These are phyloP conservation scores for Ogataea neopini DNA, from an alignment of 805 yeast species.

Conservation along the genomic window DNA sequence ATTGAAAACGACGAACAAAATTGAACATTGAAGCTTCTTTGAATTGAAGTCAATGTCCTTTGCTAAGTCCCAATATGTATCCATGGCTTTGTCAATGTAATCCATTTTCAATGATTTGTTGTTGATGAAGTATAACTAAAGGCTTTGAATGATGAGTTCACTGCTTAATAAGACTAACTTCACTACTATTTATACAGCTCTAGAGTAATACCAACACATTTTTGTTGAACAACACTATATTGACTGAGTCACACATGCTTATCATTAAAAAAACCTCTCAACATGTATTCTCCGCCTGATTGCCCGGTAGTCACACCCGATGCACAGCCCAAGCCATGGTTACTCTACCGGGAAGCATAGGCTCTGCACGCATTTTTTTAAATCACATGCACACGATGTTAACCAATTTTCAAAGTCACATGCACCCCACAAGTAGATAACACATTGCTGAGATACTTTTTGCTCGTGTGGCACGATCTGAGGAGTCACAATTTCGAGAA, in stretches of 20 bases:
- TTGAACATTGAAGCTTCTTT: slow-evolving; percentile 38
- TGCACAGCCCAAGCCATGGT: background rate
- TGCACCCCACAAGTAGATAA: slow-evolving; percentile 6
- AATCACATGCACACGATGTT: slow-evolving; percentile 2
- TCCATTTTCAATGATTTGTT: slow-evolving; percentile 15
- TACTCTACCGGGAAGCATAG: background rate
- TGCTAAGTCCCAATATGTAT: slow-evolving; percentile 25
- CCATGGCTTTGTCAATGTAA: slow-evolving; percentile 20
- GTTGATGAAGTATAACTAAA: too few species aligned
- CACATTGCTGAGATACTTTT: background rate
- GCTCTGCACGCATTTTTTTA: background rate
- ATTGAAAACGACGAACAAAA: slow-evolving; percentile 78
- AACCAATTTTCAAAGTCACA: background rate
- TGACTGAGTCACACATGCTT: background rate
- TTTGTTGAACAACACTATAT: slow-evolving; percentile 1
- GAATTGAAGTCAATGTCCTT: slow-evolving; percentile 28
- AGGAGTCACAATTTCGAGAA: background rate
- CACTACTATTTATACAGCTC: background rate
- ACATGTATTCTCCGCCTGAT: background rate
- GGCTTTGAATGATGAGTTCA: too few species aligned
- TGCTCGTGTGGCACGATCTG: background rate
- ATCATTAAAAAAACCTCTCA: background rate
- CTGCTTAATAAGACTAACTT: background rate
- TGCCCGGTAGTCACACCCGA: background rate
- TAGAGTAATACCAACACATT: background rate